Evolutionary conservation across 345 rosid species (phyloP).

Genomic region (Linum tenue): DNA sequence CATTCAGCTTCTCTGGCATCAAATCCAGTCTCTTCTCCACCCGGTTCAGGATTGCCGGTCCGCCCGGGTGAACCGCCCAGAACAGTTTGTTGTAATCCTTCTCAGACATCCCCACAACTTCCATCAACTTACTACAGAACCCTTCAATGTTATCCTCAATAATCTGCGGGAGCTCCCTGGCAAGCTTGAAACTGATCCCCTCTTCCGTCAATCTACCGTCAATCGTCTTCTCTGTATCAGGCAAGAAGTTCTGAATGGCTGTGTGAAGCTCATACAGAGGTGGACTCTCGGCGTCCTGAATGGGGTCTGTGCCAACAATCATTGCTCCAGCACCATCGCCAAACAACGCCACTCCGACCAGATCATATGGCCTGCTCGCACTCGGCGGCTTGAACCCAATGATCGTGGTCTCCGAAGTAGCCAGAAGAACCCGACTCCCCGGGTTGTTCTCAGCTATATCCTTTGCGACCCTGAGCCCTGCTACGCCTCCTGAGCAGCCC

Average conservation of each 20-base stretch:
- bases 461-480: constrained; percentile 90
- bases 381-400: constrained; percentile 88
- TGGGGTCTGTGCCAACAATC: constrained; percentile 61
- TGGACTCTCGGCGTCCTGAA: constrained; percentile 38
- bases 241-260: constrained; percentile 80
- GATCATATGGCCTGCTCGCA: constrained; percentile 75
- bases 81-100: constrained; percentile 58
- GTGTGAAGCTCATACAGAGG: constrained; percentile 82
- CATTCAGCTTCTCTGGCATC: constrained; percentile 42
- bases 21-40: constrained; percentile 49
- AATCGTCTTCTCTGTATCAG: constrained; percentile 65
- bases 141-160: constrained; percentile 81
- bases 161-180: constrained; percentile 78
- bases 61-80: constrained; percentile 96
- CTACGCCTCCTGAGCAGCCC: constrained; percentile 83
- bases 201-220: constrained; percentile 77
- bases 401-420: constrained; percentile 88
- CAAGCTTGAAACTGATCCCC: constrained; percentile 84
- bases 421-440: constrained; percentile 65
- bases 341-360: constrained; percentile 89
- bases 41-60: constrained; percentile 85
- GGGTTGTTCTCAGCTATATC: constrained; percentile 95
- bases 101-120: constrained; percentile 25
- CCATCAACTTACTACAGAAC: constrained; percentile 67
- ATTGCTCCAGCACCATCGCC: constrained; percentile 93